Base-by-base conservation (phyloP, 139 green algal genomes). In the Microglena sp. region DNA sequence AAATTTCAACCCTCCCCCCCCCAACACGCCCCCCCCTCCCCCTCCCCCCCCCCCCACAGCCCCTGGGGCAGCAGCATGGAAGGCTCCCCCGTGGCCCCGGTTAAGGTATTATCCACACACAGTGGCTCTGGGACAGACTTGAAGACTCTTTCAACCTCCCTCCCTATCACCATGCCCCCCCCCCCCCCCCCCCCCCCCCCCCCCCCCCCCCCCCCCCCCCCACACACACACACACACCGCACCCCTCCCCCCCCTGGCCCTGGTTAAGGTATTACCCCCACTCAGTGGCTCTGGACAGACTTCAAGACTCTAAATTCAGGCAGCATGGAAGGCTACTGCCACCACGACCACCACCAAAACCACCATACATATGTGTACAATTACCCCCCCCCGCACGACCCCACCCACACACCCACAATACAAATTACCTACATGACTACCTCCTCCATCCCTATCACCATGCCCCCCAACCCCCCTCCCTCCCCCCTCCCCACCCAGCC, bases 211-310 rank as follows among this genome's bases (percentile, higher is more conserved):
- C 40, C 40, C 18, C 40, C 40, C 40, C 40, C 40, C 40, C 11
- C 40, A 50, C 40, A 50, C 40, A 50, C 40, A 50, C 40, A 50
- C 40, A 50, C 40, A 50, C 40, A n/a, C n/a, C n/a, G n/a, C n/a
- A n/a, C n/a, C n/a, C n/a, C n/a, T n/a, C n/a, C n/a, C n/a, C n/a
- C n/a, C n/a, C n/a, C n/a, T n/a, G n/a, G n/a, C n/a, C n/a, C n/a
- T n/a, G n/a, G n/a, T n/a, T n/a, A n/a, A n/a, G n/a, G n/a, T n/a
- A n/a, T n/a, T n/a, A n/a, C n/a, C n/a, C n/a, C n/a, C n/a, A n/a
- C n/a, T n/a, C n/a, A n/a, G n/a, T n/a, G n/a, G n/a, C n/a, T n/a
- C n/a, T n/a, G n/a, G n/a, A n/a, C n/a, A n/a, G n/a, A n/a, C n/a
- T n/a, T n/a, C n/a, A n/a, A n/a, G n/a, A n/a, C n/a, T n/a, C n/a